Percentiles rank a stretch among this genome's conserved stretches.
phyloP scores from a whole-genome alignment of 2,329 filamentous ascomycete genomes.

The Cladosporium austrohemisphaericum region DNA sequence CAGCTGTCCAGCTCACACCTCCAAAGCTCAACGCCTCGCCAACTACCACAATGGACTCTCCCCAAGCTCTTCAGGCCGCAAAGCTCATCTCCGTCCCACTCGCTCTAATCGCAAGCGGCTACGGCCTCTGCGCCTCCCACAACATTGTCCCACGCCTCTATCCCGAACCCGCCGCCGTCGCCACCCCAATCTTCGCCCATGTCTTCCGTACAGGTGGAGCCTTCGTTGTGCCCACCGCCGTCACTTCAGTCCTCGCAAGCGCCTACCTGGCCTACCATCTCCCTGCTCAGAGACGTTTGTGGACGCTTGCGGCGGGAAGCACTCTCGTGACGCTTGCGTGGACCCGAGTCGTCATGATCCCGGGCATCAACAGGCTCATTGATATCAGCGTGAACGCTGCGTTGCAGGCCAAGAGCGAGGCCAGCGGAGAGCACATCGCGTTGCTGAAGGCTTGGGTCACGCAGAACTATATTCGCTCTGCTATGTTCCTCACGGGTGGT shows the following conservation, averaged over 20 bases:
- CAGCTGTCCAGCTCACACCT: background rate
- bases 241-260: slow-evolving; percentile 13
- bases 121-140: slow-evolving; percentile 19
- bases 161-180: slow-evolving; percentile 13
- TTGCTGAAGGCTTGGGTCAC: slow-evolving; percentile 18
- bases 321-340: slow-evolving; percentile 12
- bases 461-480: slow-evolving; percentile 14
- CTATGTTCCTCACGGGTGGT: slow-evolving; percentile 4
- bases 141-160: slow-evolving; percentile 21
- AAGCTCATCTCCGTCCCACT: slow-evolving; percentile 18
- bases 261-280: slow-evolving; percentile 14
- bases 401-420: slow-evolving; percentile 16
- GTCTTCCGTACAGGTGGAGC: slow-evolving; percentile 18
- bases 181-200: slow-evolving; percentile 16
- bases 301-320: slow-evolving; percentile 6
- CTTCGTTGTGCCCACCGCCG: slow-evolving; percentile 15
- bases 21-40: background rate
- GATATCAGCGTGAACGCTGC: slow-evolving; percentile 7
- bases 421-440: slow-evolving; percentile 15
- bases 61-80: slow-evolving; percentile 15
- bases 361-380: slow-evolving; percentile 19
- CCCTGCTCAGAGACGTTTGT: slow-evolving; percentile 10
- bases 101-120: slow-evolving; percentile 19
- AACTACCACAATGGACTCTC: slow-evolving; percentile 19
- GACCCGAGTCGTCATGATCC: slow-evolving; percentile 19